Evolutionary conservation across 345 rosid genomes (phyloP).

Genomic region (Anacardium occidentale): DNA sequence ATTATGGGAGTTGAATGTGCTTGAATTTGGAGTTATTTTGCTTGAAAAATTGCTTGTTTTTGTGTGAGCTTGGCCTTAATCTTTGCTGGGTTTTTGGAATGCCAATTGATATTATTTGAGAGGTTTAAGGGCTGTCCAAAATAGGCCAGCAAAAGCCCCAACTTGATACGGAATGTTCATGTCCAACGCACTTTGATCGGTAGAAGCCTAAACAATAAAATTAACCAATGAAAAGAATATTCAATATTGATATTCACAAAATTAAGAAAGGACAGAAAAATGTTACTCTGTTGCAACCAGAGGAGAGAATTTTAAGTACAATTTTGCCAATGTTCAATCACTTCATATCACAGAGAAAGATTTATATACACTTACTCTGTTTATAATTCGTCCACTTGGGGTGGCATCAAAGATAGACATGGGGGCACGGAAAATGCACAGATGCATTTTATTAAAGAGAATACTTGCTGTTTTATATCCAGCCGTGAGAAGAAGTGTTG

Average conservation of each 20-base stretch:
- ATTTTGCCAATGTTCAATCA: background rate
- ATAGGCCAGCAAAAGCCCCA: conserved; percentile 40
- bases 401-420: conserved; percentile 83
- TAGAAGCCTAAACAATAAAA: conserved; percentile 58
- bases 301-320: background rate
- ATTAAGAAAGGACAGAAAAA: background rate
- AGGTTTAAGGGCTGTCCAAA: no score
- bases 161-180: conserved; percentile 43
- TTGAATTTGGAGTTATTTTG: no score
- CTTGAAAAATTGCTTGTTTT: no score
- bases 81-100: no score
- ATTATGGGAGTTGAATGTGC: no score
- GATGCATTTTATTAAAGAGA: conserved; percentile 64
- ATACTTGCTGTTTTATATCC: conserved; percentile 61
- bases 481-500: conserved; percentile 44
- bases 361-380: conserved; percentile 37
- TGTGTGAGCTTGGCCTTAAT: no score
- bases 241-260: background rate
- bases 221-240: background rate
- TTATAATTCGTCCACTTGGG: conserved; percentile 63
- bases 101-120: no score
- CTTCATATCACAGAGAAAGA: background rate
- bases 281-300: background rate
- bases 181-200: conserved; percentile 73
- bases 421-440: conserved; percentile 68